phyloP scores from a whole-genome alignment of 1,284 basidiomycete species.

The Cutaneotrichosporon sp. region DNA sequence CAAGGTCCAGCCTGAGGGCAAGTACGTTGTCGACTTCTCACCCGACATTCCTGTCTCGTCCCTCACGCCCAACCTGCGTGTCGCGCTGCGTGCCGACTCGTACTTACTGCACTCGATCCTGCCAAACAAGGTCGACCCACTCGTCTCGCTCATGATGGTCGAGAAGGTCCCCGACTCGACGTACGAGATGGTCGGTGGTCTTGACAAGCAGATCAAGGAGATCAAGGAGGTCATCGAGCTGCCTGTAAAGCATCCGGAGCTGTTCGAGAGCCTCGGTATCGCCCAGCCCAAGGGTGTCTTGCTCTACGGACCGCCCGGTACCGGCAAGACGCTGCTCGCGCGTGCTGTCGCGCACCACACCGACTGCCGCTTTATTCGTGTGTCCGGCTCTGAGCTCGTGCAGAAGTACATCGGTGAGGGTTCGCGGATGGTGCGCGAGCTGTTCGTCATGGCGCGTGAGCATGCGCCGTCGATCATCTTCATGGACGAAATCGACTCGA shows the following conservation, averaged over 20 bases:
- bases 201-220: constrained; percentile 98
- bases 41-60: constrained; percentile 77
- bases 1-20: constrained; percentile 97
- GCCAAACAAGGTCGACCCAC: constrained; percentile 92
- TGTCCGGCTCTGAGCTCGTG: constrained; percentile 91
- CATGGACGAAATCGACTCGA: constrained; percentile 99
- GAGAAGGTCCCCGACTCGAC: constrained; percentile 99
- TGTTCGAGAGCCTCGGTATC: constrained; percentile 94
- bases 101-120: constrained; percentile 93
- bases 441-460: constrained; percentile 98
- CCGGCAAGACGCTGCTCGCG: constrained; percentile 91
- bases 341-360: constrained; percentile 97
- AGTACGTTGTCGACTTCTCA: constrained; percentile 97
- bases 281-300: constrained; percentile 97
- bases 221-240: constrained; percentile 99
- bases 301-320: constrained; percentile 93
- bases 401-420: constrained; percentile 99
- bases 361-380: constrained; percentile 96
- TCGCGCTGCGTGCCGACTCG: constrained; percentile 92
- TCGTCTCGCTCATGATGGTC: constrained; percentile 99
- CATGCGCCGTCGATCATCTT: constrained; percentile 99
- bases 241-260: constrained; percentile 96
- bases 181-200: constrained; percentile 98
- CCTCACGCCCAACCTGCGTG: constrained; percentile 83
- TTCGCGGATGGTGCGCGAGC: constrained; percentile 90